Evolutionary conservation across 2,329 filamentous ascomycete genomes (phyloP), one percentile per base, ranked within the genome.

Genomic region (Colletotrichum viniferum): DNA sequence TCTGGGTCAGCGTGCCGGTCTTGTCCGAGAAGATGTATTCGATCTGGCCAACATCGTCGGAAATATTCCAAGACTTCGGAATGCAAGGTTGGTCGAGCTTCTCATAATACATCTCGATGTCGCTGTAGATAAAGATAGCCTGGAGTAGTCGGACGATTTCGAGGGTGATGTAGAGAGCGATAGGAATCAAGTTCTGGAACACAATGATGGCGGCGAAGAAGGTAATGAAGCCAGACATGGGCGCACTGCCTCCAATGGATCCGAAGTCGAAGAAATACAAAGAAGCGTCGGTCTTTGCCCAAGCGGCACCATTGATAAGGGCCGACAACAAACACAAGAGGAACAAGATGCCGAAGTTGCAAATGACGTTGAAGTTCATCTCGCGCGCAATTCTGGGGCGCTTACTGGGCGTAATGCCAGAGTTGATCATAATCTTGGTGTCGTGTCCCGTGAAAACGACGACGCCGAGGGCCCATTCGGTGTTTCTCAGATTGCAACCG

Each of bases 21-120:
- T 98, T 98, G 88, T 98, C 95, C 1, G 95, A 98, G 85, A 99
- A 99, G 79, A 99, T 98, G 87, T 98, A 99, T 85, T 98, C 97
- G 77, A 99, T 98, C 85, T 99, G 97, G 14, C 97, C 97, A 62
- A 99, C 89, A 80, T 99, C 97, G 82, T 99, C 97, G 1, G 96
- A 98, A 66, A 99, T 98, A 82, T 98, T 99, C 97, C 97, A 99
- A 0, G 96, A 96, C 82, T 98, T 98, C 7, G 97, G 97, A 13
- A 98, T 95, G 82, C 97, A 99, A 3, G 96, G 96, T 81, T 98
- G 96, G 81, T 98, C 96, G 78, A 98, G 92, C 80, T 92, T 93
- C 72, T 97, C 97, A 86, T 99, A 98, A 85, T 98, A 99, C 97
- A 99, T 99, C 82, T 94, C 92, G 6, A 95, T 91, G 81, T 99